Base-by-base conservation (phyloP, 2,329 filamentous ascomycete species). In the Monosporascus sp. region DNA sequence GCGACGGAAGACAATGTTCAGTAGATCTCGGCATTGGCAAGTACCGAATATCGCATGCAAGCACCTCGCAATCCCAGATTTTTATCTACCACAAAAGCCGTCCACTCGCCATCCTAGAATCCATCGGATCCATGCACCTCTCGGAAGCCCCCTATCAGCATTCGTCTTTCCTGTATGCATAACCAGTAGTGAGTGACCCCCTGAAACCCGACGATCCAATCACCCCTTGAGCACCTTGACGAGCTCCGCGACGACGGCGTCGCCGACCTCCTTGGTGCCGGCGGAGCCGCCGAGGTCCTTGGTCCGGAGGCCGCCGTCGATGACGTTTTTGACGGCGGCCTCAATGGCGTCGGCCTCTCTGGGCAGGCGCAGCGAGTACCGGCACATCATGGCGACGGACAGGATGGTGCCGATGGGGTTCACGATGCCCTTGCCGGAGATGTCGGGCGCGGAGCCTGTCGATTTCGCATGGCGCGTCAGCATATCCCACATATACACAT, bases 311-410 rank as follows among this genome's bases (percentile, higher is more conserved):
- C 90, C 90, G 52, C 77, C 81, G 70, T 97, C 91, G 59, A 97
- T 87, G 50, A 90, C 87, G 52, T 80, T 83, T 68, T 83, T 82
- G 49, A 96, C 91, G 3, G 92, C 91, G 56, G 85, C 80, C 75
- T 97, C 91, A 58, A 97, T 84, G 49, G 86, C 84, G 56, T 83
- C 80, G 36, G 92, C 88, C 72, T 97, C 87, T 49, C 84, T 79
- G 31, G 88, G 85, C 61, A 92, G 83, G 65, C 85, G 84, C 55
- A 97, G 83, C 16, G 91, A 96, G 79, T 97, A 97, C 68, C 91
- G 87, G 66, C 97, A 82, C 87, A 99, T 90, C 91, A 97, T 96
- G 65, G 91, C 91, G 16, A 96, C 82, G 14, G 91, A 96, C 44
- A 97, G 83, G 59, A 97, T 91, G 52, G 91, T 92, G 49, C 92